Evolutionary conservation across 768 basidiomycete species (phyloP).

Genomic region (Boletus sp.): DNA sequence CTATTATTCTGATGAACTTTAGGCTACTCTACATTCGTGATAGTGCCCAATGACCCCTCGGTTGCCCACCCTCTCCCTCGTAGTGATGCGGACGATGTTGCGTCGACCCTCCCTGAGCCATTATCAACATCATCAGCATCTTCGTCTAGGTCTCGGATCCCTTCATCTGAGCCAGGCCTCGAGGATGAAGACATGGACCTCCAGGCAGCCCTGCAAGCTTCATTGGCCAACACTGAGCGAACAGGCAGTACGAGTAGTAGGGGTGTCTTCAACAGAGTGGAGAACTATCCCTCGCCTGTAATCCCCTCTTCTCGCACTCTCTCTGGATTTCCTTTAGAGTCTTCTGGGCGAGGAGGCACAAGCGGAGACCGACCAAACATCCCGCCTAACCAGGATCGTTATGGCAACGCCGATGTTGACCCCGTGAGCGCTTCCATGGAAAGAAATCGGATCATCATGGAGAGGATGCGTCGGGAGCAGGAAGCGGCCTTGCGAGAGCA

Average conservation of each 20-base stretch:
- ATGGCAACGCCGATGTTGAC: slow-evolving; percentile 38
- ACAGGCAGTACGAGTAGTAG: not conserved
- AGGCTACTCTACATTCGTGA: slow-evolving; percentile 83
- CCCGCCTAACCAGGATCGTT: slow-evolving; percentile 31
- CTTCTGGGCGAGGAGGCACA: slow-evolving; percentile 15
- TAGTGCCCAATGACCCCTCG: slow-evolving; percentile 59
- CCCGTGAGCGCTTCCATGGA: slow-evolving; percentile 67
- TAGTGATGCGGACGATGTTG: slow-evolving; percentile 69
- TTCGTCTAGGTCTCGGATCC: slow-evolving; percentile 3
- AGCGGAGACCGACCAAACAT: slow-evolving; percentile 13
- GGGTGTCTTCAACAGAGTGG: slow-evolving; percentile 8
- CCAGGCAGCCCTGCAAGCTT: slow-evolving; percentile 84
- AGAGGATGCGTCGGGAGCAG: slow-evolving; percentile 63
- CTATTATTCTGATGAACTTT: slow-evolving; percentile 10
- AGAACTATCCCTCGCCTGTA: slow-evolving; percentile 20
- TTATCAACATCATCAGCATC: slow-evolving; percentile 30
- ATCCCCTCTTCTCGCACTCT: slow-evolving; percentile 28
- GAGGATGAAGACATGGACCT: slow-evolving; percentile 88
- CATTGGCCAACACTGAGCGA: slow-evolving; percentile 41
- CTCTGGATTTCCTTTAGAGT: slow-evolving; percentile 20
- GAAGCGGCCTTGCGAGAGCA: slow-evolving; percentile 62
- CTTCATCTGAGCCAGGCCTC: slow-evolving; percentile 34
- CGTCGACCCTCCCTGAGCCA: slow-evolving; percentile 58
- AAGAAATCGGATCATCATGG: slow-evolving; percentile 55
- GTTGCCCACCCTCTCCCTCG: slow-evolving; percentile 52